A percentile compares a stretch with the other conserved stretches of the same genome.
phyloP scores from a whole-genome alignment of 2,329 filamentous ascomycete species.

The Arthrobotrys pseudoclavata region DNA sequence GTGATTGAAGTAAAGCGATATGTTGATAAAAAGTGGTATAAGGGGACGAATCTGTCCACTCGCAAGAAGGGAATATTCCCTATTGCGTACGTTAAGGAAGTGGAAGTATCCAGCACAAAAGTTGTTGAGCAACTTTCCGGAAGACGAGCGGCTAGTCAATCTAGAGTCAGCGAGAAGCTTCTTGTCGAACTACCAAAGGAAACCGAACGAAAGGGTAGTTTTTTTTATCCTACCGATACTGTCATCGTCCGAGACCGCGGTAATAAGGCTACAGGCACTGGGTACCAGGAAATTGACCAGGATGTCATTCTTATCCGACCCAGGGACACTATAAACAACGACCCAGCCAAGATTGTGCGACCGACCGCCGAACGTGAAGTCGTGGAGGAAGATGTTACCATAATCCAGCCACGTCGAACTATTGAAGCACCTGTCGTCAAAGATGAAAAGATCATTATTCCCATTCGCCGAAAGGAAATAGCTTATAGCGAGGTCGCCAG shows the following conservation, averaged over 20 bases:
- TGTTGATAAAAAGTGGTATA: conserved; percentile 55
- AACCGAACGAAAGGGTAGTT: conserved; percentile 54
- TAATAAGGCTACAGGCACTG: conserved; percentile 39
- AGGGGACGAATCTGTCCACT: conserved; percentile 47
- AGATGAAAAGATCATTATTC: conserved; percentile 49
- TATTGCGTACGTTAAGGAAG: conserved; percentile 47
- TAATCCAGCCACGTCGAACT: conserved; percentile 39
- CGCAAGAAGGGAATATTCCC: conserved; percentile 54
- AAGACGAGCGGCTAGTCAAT: conserved; percentile 17
- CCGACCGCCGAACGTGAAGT: conserved; percentile 38
- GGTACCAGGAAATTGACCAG: conserved; percentile 50
- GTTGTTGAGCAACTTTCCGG: conserved; percentile 47
- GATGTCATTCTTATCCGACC: conserved; percentile 53
- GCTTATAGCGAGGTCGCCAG: conserved; percentile 26
- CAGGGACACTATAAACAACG: conserved; percentile 45
- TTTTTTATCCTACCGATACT: conserved; percentile 54
- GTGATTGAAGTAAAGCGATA: conserved; percentile 56
- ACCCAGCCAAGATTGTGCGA: conserved; percentile 27
- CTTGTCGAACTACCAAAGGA: conserved; percentile 50
- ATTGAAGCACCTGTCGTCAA: conserved; percentile 1
- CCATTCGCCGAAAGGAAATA: conserved; percentile 55
- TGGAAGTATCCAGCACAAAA: conserved; percentile 51
- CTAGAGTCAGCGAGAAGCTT: conserved; percentile 30
- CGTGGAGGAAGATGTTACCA: conserved; percentile 39
- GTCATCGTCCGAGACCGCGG: conserved; percentile 55